Evolutionary conservation across 768 basidiomycete species (phyloP), one percentile per base, ranked within the genome.

Genomic region (Lactarius sp.): DNA sequence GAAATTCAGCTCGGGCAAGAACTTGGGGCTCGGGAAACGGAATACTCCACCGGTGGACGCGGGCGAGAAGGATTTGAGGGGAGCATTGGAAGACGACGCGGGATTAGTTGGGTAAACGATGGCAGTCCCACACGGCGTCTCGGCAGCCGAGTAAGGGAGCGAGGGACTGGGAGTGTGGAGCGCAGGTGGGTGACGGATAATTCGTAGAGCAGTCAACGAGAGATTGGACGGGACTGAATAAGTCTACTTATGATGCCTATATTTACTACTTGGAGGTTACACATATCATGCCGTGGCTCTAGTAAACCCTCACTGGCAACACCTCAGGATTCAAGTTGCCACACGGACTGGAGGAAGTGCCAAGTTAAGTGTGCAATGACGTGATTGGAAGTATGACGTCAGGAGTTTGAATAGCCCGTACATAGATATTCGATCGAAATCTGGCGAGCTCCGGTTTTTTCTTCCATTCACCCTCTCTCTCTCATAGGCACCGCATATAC

Each of bases 311-410:
- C 27, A n/a, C n/a, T n/a, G n/a, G n/a, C n/a, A 27, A 27, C 27
- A 27, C 27, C 27, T 27, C 27, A 27, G 27, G 27, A 27, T 27
- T 27, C 27, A 27, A 27, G 27, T 27, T 27, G 27, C 27, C 27
- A 27, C 27, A 27, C 27, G 6, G 6, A 13, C 10, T 41, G 36
- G 33, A 37, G 27, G 27, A 27, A 3, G n/a, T 27, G 27, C 27
- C 27, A 33, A 44, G 56, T 56, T 39, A 4, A 20, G 20, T 8
- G 37, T 8, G 37, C 37, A 8, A 42, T 64, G 62, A 64, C 59
- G 63, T 64, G 63, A 59, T 58, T 60, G 52, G 46, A 18, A 37
- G 34, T 3, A 66, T 66, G 64, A 66, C 64, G 66, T 66, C 64
- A 66, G 51, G 27, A 0, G 34, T 44, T 52, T 52, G 6, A 52